Conservation (phyloP, 2,329 filamentous ascomycete genomes). For the Monilinia vaccinii-corymbosi region DNA sequence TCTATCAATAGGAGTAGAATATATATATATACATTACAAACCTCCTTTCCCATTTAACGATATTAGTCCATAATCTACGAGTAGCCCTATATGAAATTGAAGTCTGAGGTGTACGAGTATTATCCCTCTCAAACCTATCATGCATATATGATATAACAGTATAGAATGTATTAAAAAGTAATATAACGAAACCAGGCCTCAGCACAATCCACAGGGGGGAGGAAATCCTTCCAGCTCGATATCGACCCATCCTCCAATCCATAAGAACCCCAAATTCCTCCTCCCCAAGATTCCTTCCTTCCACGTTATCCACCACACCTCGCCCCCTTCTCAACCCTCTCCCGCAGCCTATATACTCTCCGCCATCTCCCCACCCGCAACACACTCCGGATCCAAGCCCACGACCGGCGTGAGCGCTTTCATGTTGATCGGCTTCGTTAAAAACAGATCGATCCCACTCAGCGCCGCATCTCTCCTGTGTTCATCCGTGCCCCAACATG, state of each 20-base stretch:
- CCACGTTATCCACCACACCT: no score
- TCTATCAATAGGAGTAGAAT: no score
- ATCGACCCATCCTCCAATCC: not conserved
- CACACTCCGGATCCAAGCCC: conserved; percentile 11
- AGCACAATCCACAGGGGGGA: not conserved
- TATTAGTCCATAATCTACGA: no score
- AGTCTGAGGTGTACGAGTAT: no score
- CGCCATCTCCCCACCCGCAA: not conserved
- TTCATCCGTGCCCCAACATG: conserved; percentile 39
- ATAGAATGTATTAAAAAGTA: no score
- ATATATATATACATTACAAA: no score
- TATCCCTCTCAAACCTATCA: no score
- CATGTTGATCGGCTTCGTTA: conserved; percentile 39
- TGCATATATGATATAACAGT: no score
- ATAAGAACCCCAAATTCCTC: no score
- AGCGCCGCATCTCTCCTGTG: conserved; percentile 39
- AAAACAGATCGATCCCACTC: conserved; percentile 43
- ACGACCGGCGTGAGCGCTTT: conserved; percentile 16
- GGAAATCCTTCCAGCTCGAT: not conserved
- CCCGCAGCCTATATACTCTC: not conserved
- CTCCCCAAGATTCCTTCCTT: not conserved
- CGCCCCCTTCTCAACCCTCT: not conserved
- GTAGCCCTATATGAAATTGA: no score
- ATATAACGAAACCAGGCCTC: no score
- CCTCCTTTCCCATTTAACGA: no score